Base-by-base conservation (phyloP, 106 monocot genomes). In the Narthecium ossifragum region DNA sequence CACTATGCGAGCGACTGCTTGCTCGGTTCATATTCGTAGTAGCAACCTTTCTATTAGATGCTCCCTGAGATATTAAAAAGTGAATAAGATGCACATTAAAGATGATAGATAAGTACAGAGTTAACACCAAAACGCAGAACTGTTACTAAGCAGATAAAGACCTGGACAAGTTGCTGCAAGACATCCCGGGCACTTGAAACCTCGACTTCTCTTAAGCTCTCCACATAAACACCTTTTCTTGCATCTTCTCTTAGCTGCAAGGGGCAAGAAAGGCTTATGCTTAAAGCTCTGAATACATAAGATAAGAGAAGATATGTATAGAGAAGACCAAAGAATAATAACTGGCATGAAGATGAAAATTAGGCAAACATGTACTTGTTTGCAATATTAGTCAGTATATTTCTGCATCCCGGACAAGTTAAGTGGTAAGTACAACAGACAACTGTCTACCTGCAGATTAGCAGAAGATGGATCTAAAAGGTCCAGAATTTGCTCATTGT, bases 391-490 rank as follows among this genome's bases (percentile, higher is more conserved):
- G n/a, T n/a, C n/a, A n/a, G n/a, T n/a, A n/a, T n/a, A n/a, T n/a
- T n/a, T n/a, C n/a, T n/a, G n/a, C n/a, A n/a, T n/a, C n/a, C n/a
- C n/a, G n/a, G n/a, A n/a, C n/a, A n/a, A n/a, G n/a, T n/a, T n/a
- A n/a, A n/a, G n/a, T n/a, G n/a, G n/a, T n/a, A n/a, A n/a, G n/a
- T n/a, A n/a, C n/a, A n/a, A n/a, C n/a, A n/a, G n/a, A n/a, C n/a
- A n/a, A n/a, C n/a, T n/a, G n/a, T n/a, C n/a, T 70, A 96, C 94
- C 90, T 96, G 94, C 41, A 96, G 62, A 86, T 96, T 96, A 18
- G 40, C 41, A 51, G 83, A 80, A 20, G 74, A 74, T 68, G 94
- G 85, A 57, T 96, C 80, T 26, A 96, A 62, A 27, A 96, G 76
- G 79, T 96, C 94, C 22, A 90, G 69, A 61, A 96, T 96, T 4